Base-by-base conservation (phyloP, 495 filamentous ascomycete genomes). In the Cudoniella acicularis region DNA sequence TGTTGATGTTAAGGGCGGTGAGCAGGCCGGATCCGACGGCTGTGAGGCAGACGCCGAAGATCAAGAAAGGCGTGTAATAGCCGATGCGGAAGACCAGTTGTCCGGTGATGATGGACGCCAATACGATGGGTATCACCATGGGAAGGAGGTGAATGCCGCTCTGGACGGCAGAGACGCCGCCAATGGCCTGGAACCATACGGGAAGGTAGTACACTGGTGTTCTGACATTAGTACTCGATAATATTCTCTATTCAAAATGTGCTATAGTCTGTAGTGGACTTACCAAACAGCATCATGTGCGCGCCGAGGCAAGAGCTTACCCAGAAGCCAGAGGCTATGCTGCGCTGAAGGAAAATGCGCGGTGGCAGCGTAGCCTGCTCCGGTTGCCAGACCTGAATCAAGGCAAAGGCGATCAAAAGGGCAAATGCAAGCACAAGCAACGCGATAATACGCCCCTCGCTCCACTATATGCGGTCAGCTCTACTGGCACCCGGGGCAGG, bases 111-210 rank as follows among this genome's bases (percentile, higher is more conserved):
- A 94, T 77, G 2, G 83, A 82, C 25, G 78, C 63, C 18, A 92
- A 45, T 16, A 83, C 73, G 6, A 82, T 72, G 2, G 71, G 66
- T n/a, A 94, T 76, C 25, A 95, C 80, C 70, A 88, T 76, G 1
- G 84, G 82, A 13, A 88, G 66, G 22, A 80, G 82, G 69, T 82
- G 83, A 69, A 95, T 88, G 17, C 92, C 92, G 1, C 86, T 89
- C 66, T 81, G 68, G 21, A 79, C 66, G 2, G 84, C 79, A n/a
- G 72, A 73, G 13, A 76, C 75, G 17, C 78, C 78, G 61, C 85
- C 76, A 50, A 86, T 84, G 10, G 83, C 83, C 70, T 93, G 89
- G 72, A 92, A 90, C 87, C 87, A 96, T 62, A 95, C 87, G 0
- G 91, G 90, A 22, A 96, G 72, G 77, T 87, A 86, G 70, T 83